Conservation (phyloP, 2,329 filamentous ascomycete species). For the Xylariales sp. region DNA sequence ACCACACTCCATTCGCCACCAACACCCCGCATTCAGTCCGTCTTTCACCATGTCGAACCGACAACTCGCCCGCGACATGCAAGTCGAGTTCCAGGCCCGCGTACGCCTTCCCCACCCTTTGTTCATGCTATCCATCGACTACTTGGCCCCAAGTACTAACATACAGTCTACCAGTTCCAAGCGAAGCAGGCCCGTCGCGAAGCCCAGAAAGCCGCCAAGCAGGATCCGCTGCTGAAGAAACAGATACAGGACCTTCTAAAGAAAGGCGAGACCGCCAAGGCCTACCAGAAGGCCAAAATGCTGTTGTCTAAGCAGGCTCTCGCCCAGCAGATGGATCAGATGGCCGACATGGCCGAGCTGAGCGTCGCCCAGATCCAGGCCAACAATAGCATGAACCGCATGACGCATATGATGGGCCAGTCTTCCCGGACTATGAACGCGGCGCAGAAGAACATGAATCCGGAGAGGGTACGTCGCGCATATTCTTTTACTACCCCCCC, state of each 20-base stretch:
- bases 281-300: constrained; percentile 72
- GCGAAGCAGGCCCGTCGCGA: constrained; percentile 72
- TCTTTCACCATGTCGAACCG: constrained; percentile 64
- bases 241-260: constrained; percentile 72
- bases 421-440: constrained; percentile 68
- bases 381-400: constrained; percentile 73
- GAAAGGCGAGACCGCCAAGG: constrained; percentile 72
- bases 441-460: constrained; percentile 69
- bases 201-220: constrained; percentile 69
- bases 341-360: constrained; percentile 72
- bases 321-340: constrained; percentile 72
- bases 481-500: background rate
- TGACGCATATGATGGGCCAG: constrained; percentile 72
- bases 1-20: constrained; percentile 5
- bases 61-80: constrained; percentile 69
- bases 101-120: constrained; percentile 48
- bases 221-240: constrained; percentile 70
- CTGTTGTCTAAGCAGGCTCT: constrained; percentile 71
- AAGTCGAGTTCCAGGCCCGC: constrained; percentile 72
- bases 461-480: constrained; percentile 60
- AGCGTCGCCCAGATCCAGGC: constrained; percentile 71
- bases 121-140: no score
- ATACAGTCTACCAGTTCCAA: constrained; percentile 59
- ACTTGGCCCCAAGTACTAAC: constrained; percentile 5
- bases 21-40: constrained; percentile 4